Base-by-base conservation (phyloP, 1,139 yeast species). In the Wickerhamomyces sp. region DNA sequence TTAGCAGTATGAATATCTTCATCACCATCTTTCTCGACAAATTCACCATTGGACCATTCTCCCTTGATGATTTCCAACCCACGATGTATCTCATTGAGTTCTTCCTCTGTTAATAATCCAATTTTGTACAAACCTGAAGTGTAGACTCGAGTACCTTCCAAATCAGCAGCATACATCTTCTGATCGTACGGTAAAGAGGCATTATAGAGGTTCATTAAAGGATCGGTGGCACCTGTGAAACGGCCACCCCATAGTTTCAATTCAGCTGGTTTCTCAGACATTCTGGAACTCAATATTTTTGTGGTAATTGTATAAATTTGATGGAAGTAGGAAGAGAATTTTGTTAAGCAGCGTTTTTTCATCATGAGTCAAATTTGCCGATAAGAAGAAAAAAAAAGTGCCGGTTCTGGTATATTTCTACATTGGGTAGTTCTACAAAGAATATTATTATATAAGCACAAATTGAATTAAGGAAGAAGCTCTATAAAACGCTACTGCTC, bases 1-100 rank as follows among this genome's bases (percentile, higher is more conserved):
- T 93, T 93, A 43, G 99, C 99, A 41, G 99, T 93, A 66, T 93
- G 99, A 56, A 93, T 93, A 63, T 93, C 99, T 68, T 93, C 99
- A 65, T 93, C 99, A 41, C 95, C 96, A 10, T 88, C 79, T 64
- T 89, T 86, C 65, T 87, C 96, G 32, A 74, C 85, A 66, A 93
- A 93, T 35, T 67, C 69, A 41, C 78, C 81, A n/a, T 66, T 60
- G 32, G 72, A 76, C 99, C 99, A 93, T 67, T 93, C 99, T 46
- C 71, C 69, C 56, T 79, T 74, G 55, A 93, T 86, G 34, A 68
- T 65, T 45, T 72, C 79, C 52, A 93, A 72, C 6, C 99, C 99
- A 43, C 78, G 67, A 67, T 91, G 97, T 55, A 94, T 90, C 58
- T 85, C 84, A 1, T 61, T 46, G 52, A 91, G 73, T 68, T 93